phyloP scores from a whole-genome alignment of 306 rosid species.

The Fragaria iinumae region DNA sequence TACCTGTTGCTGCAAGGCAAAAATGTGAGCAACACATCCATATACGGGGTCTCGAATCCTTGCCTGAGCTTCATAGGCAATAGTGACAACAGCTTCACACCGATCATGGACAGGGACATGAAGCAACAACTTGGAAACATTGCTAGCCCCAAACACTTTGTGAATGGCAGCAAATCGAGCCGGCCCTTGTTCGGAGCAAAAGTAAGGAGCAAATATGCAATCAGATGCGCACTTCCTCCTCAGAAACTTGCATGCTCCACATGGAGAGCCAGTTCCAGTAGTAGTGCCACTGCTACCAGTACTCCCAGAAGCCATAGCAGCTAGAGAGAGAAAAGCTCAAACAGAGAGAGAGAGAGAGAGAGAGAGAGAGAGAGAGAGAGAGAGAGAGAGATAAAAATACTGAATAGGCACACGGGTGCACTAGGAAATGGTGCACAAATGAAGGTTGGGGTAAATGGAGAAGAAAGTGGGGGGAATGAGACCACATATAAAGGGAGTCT shows the following conservation, averaged over 20 bases:
- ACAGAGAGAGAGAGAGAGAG: background rate
- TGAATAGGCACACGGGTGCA: conserved; percentile 68
- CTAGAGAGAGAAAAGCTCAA: background rate
- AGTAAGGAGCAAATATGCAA: conserved; percentile 91
- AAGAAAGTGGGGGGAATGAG: conserved; percentile 48
- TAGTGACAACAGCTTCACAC: conserved; percentile 88
- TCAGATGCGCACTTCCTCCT: conserved; percentile 83
- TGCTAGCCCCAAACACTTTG: conserved; percentile 95
- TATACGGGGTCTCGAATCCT: conserved; percentile 91
- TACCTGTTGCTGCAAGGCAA: conserved; percentile 94
- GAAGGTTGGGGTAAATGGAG: conserved; percentile 6
- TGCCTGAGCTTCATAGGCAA: conserved; percentile 96
- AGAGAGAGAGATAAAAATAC: conserved; percentile 18
- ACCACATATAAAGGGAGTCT: conserved; percentile 28
- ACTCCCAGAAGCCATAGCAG: conserved; percentile 38
- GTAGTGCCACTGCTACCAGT: conserved; percentile 6
- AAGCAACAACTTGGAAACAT: conserved; percentile 73
- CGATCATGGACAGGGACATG: conserved; percentile 86
- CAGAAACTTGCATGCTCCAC: conserved; percentile 98
- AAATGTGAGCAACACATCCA: conserved; percentile 95
- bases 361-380: background rate
- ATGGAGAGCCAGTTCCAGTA: conserved; percentile 65
- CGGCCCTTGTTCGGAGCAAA: conserved; percentile 84
- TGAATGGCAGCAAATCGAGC: conserved; percentile 94
- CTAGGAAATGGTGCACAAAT: conserved; percentile 67